Evolutionary conservation across 148 eudicot species (phyloP), one percentile per base, ranked within the genome.

Genomic region (Chenopodium berlandieri): DNA sequence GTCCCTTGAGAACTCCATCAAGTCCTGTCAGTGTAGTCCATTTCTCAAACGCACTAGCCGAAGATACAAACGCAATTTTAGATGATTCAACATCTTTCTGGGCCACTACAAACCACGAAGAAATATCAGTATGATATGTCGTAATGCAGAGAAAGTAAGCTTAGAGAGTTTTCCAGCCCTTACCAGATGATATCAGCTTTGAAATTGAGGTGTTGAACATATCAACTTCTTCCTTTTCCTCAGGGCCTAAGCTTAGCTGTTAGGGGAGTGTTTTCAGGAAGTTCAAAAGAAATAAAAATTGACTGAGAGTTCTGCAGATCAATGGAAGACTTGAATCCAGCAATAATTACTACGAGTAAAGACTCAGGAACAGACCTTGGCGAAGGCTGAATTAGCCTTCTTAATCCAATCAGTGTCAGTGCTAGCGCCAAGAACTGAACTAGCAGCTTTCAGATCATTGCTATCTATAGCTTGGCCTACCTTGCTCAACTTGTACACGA

Each of bases 381-480:
- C 76, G 87, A 96, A 87, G 37, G 99, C 99, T 68, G 90, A 73
- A 86, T 94, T 92, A 48, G 91, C 95, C 79, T 94, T 96, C 81
- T 89, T 80, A 76, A 96, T 82, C 99, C 99, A 96, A 72, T 94
- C 97, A 12, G 94, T 79, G 31, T 94, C 88, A 12, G 89, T 62
- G 84, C 73, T 86, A 63, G 81, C 82, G 31, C 91, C 97, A 63
- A 96, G 95, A 80, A 96, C 93, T 8, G 93, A 91, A 82, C 84
- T 87, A 73, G 98, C 98, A 72, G 89, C 74, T 25, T 87, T 78
- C 4, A 97, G 90, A 83, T 97, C 98, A 82, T 94, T 91, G 82
- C 89, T 90, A n/a, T 94, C 99, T 65, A 97, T 91, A n/a, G 99
- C 99, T 88, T 94, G 93, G 31, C 97, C 99, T 17, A 92, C 90